These are phyloP conservation scores for Dictyostelium firmibasis DNA, from an alignment of 78 protist species.

Conservation along the genomic window DNA sequence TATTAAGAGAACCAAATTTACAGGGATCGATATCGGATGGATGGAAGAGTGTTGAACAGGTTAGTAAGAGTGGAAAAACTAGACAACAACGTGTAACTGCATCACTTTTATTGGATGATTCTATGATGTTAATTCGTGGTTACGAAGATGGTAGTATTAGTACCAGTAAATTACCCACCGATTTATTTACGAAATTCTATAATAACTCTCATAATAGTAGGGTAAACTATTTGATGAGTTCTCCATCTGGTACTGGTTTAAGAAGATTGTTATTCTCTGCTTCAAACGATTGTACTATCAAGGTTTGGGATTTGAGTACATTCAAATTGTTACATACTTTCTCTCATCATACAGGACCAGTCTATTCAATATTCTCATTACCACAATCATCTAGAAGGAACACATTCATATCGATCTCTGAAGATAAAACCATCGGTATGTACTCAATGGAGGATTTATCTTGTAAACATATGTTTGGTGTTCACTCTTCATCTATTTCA, in stretches of 20 bases:
- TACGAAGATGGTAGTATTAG: conserved; percentile 71
- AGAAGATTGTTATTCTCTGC: conserved; percentile 49
- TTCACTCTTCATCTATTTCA: conserved; percentile 48
- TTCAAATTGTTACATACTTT: conserved; percentile 64
- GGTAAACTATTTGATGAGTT: conserved; percentile 61
- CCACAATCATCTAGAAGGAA: background rate
- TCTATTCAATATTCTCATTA: conserved; percentile 12
- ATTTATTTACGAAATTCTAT: conserved; percentile 27
- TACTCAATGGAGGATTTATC: conserved; percentile 56
- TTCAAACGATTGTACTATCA: conserved; percentile 51
- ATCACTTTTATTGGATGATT: conserved; percentile 46
- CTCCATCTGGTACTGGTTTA: background rate
- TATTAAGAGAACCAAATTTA: conserved; percentile 52
- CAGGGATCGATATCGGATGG: conserved; percentile 42
- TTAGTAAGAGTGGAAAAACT: background rate
- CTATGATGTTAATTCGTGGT: conserved; percentile 47
- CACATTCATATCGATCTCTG: conserved; percentile 41
- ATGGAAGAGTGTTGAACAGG: conserved; percentile 38
- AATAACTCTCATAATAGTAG: conserved; percentile 10
- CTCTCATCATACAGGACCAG: conserved; percentile 78
- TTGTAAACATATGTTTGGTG: conserved; percentile 82
- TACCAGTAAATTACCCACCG: conserved; percentile 59
- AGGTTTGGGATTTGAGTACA: conserved; percentile 55
- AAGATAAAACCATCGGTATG: conserved; percentile 74
- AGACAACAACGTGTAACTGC: conserved; percentile 29